Base-by-base conservation (phyloP, 257 asterid genomes). In the Ocimum tenuiflorum region DNA sequence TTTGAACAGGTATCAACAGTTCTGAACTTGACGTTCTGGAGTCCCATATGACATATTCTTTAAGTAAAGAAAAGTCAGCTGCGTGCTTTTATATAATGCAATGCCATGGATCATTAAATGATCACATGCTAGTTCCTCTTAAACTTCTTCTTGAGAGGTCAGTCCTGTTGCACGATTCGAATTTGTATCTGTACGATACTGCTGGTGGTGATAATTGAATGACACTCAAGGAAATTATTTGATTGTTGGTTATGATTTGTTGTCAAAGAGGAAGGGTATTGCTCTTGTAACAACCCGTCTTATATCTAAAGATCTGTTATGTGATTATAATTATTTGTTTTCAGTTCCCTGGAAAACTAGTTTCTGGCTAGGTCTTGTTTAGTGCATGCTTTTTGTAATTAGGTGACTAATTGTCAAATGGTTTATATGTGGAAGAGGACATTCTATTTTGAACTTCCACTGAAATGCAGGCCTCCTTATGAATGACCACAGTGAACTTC, bases 51-150 rank as follows among this genome's bases (percentile, higher is more conserved):
- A 75, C 81, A 11, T 81, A 85, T 80, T 81, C 89, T 12, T 63
- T 80, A 43, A 79, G 81, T 63, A 73, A 83, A 74, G 82, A 75
- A 69, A 85, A 80, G 72, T 65, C 83, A 33, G 74, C 89, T 3
- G 62, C 86, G 47, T 77, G 63, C 63, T 80, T 85, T 73, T 86
- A 81, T 70, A 74, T 89, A 53, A 73, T 89, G 80, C 86, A 70
- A 64, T 76, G 76, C 73, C 19, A 66, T 18, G 68, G 71, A 62
- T 54, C 83, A 17, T 50, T 74, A 70, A 57, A 42, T 31, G 53
- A 36, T 31, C 69, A 43, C 10, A 43, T 73, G 54, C 63, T 63
- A 68, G 65, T 77, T 77, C 79, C 87, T 56, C 71, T 89, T 59
- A 74, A 76, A 60, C 63, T 59, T 56, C 71, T 73, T 60, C 72